Evolutionary conservation across 1,284 basidiomycete genomes (phyloP), one percentile per base, ranked within the genome.

Genomic region (Trichosporon sp.): DNA sequence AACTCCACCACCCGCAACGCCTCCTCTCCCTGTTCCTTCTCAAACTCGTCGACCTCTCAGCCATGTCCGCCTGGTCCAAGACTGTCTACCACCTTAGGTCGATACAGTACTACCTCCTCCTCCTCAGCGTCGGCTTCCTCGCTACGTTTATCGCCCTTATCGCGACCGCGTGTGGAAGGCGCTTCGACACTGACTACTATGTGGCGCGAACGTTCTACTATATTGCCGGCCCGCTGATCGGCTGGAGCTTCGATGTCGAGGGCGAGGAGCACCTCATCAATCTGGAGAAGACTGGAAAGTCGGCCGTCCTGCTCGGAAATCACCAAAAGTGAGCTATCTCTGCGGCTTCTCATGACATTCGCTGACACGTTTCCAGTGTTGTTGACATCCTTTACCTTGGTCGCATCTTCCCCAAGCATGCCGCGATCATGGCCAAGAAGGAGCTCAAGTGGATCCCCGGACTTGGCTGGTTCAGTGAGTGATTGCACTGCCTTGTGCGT

Each of bases 361-460:
- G 37, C 69, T 61, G 19, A 44, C 49, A 23, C 33, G 33, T 29
- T 21, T 25, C 5, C 65, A 82, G 89, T 71, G 91, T 94, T 85
- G 80, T 96, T 61, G 93, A 95, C 80, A 86, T 96, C 65, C 79
- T 94, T 46, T 87, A 89, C 71, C 84, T 99, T 58, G 95, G 90
- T 65, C 86, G 92, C 69, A 86, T 95, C 70, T 92, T 97, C 82
- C 96, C 94, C 27, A 86, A 86, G 69, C 85, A 86, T 65, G 86
- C 91, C 14, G 87, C 90, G 16, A 95, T 99, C 75, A 94, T 95
- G 88, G 89, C 94, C 31, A 99, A 99, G 84, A 89, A 91, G 75
- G 89, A 91, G 64, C 83, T 99, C 36, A 88, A 90, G 72, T 93
- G 85, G 84, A 83, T 87, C 1, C 96, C 96, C 0, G 74, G 89